Evolutionary conservation across 768 basidiomycete species (phyloP), one percentile per base, ranked within the genome.

Genomic region (Termitomyces sp.): DNA sequence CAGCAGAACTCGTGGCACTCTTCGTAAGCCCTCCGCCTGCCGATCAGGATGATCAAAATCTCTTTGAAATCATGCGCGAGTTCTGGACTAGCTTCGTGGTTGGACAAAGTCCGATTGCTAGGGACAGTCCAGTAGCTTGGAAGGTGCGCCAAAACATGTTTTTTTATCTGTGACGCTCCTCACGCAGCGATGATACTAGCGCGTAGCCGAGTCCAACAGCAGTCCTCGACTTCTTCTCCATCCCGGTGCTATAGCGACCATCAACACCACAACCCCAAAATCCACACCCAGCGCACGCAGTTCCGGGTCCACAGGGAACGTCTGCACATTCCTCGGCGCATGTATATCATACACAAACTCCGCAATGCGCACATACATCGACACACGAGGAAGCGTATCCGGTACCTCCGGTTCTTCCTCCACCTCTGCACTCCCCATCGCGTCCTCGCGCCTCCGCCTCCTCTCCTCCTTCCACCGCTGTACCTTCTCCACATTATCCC

Each of bases 231-330:
- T 75, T 2, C 66, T 75, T 2, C 69, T 76, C 16, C 72, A 74
- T 44, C 74, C 75, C 5, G 67, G 63, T 1, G 60, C 48, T 1
- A 52, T 72, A 3, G 62, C 24, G n/a, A 67, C 79, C 64, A 84
- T 78, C 69, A 97, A 78, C 62, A 89, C 86, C 32, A 98, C 91
- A 56, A 96, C 77, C 2, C 92, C 92, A 67, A 96, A 90, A 71
- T 95, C 93, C 45, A 97, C 76, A 8, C 82, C 88, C 8, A 95
- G 79, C 7, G 84, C 84, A 60, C 76, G 79, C 39, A 96, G 80
- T 57, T 89, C 88, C 58, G 80, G 75, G 1, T 82, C 80, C 20
- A 92, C 85, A n/a, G 87, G 79, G 79, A 94, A 94, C 1, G 88
- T 91, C 77, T 96, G 93, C 28, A 93, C 80, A 60, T 88, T 84